Percentiles rank a stretch among this genome's conserved stretches.
Evolutionary conservation across 768 basidiomycete species (phyloP).

Genomic region (Pisolithus sp.): DNA sequence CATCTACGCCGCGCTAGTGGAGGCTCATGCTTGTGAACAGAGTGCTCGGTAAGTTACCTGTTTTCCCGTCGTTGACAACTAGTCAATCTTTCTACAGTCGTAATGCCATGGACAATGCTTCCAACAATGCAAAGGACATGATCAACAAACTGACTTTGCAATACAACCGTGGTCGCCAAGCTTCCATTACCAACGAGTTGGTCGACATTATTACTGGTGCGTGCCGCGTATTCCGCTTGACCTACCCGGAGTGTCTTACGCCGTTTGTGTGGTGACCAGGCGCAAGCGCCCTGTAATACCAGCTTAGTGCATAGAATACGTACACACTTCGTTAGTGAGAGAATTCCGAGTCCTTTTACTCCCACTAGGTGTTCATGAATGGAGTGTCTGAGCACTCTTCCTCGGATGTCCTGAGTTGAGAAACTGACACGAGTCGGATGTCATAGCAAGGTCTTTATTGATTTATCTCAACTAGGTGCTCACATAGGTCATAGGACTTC

Average conservation of each 20-base stretch:
- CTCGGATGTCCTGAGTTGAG: too few relatives aligned
- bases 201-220: constrained; percentile 87
- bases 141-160: constrained; percentile 82
- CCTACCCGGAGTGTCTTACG: not conserved
- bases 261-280: constrained; percentile 21
- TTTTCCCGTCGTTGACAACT: not conserved
- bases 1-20: constrained; percentile 88
- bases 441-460: too few relatives aligned
- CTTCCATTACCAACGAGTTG: constrained; percentile 93
- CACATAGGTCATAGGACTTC: too few relatives aligned
- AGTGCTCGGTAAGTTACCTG: constrained; percentile 62
- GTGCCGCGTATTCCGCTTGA: not conserved
- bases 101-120: constrained; percentile 99
- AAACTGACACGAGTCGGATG: too few relatives aligned
- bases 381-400: too few relatives aligned
- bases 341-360: not conserved
- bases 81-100: constrained; percentile 39
- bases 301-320: constrained; percentile 11
- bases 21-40: constrained; percentile 93
- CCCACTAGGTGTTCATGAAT: not conserved
- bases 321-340: not conserved
- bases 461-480: too few relatives aligned
- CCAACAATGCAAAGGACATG: constrained; percentile 98
- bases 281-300: constrained; percentile 42
- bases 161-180: constrained; percentile 98